Evolutionary conservation across 495 filamentous ascomycete species (phyloP).

Genomic region (Pyrenopolyporus hunteri): DNA sequence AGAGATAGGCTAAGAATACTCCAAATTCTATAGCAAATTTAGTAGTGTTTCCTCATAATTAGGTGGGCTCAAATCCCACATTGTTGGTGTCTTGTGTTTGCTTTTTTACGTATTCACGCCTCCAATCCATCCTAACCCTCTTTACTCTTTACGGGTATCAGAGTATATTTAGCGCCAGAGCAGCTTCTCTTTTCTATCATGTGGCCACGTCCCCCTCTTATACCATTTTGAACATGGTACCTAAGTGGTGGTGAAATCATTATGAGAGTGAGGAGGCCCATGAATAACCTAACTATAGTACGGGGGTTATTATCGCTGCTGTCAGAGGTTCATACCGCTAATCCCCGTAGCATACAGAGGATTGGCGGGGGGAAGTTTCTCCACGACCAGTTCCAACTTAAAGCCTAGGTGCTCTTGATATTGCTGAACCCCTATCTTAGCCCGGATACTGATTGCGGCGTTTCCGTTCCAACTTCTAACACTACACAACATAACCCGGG

Average conservation of each 20-base stretch:
- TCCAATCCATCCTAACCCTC: too few species aligned
- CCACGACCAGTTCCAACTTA: neutral
- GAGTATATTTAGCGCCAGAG: too few species aligned
- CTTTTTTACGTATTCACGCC: too few species aligned
- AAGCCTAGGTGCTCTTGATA: neutral
- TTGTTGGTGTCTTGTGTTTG: too few species aligned
- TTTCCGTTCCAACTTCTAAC: neutral
- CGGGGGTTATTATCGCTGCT: neutral
- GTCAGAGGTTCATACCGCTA: constrained; percentile 2
- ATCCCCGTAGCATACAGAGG: neutral
- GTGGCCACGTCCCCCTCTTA: too few species aligned
- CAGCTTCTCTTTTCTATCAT: too few species aligned
- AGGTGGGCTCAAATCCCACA: too few species aligned
- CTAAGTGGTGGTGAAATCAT: neutral
- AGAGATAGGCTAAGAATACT: too few species aligned
- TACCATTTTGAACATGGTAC: too few species aligned
- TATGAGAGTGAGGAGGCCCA: neutral
- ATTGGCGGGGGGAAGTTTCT: neutral
- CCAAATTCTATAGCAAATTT: too few species aligned
- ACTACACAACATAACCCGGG: neutral
- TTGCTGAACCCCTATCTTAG: neutral
- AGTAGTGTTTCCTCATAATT: too few species aligned
- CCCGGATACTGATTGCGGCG: neutral
- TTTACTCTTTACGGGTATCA: too few species aligned
- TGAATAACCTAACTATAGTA: neutral